A percentile compares a stretch with the other conserved stretches of the same genome.
These are phyloP conservation scores for Spongispora temasekensis DNA, from an alignment of 1,284 basidiomycete genomes.

Conservation along the genomic window DNA sequence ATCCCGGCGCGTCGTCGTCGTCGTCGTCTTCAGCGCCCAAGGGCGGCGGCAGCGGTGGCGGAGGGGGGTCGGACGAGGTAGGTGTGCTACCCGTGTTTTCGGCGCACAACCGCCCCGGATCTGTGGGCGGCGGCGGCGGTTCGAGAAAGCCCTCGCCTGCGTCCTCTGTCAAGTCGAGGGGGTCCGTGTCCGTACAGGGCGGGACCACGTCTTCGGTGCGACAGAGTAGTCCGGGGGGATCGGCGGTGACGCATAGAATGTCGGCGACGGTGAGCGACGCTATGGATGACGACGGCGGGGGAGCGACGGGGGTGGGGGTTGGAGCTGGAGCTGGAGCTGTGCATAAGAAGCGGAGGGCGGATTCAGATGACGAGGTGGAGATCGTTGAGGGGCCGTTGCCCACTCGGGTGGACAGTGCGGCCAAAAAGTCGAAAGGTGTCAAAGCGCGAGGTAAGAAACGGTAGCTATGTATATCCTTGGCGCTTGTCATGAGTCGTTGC, in stretches of 20 bases:
- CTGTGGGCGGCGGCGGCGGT: conserved; percentile 17
- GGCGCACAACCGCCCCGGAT: conserved; percentile 18
- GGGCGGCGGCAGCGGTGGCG: conserved; percentile 32
- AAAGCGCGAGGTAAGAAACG: conserved; percentile 40
- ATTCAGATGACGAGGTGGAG: conserved; percentile 56
- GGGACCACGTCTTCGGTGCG: conserved; percentile 41
- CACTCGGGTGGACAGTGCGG: conserved; percentile 35
- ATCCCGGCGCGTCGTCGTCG: background rate
- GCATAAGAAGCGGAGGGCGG: conserved; percentile 51
- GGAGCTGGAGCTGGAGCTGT: conserved; percentile 17
- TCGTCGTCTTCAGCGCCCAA: conserved; percentile 14
- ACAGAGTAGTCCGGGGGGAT: conserved; percentile 49
- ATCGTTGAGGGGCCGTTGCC: conserved; percentile 49
- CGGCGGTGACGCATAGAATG: conserved; percentile 31
- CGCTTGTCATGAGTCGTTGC: too few species aligned
- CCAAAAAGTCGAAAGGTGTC: conserved; percentile 36
- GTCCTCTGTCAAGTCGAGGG: conserved; percentile 49
- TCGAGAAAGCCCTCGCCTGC: conserved; percentile 46
- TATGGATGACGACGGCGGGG: conserved; percentile 42
- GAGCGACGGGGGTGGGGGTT: background rate
- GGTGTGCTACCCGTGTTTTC: conserved; percentile 22
- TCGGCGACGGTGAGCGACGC: conserved; percentile 43
- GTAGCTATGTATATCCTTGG: conserved; percentile 8
- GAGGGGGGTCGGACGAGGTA: conserved; percentile 29
- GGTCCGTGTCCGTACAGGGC: too few species aligned